Evolutionary conservation across 805 yeast species (phyloP).

Genomic region (Pichia californica): DNA sequence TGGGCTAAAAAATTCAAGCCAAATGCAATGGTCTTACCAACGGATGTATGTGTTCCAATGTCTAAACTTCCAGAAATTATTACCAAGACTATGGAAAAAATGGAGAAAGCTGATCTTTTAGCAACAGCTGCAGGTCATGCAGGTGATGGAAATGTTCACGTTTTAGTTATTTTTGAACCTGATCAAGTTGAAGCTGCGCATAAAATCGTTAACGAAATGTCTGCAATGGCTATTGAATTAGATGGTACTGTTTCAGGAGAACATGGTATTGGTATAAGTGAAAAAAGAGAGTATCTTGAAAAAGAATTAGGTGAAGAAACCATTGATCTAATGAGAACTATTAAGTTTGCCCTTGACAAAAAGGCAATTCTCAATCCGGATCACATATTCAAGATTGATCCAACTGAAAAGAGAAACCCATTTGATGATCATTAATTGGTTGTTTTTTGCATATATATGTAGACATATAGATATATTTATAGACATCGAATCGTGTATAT

Average conservation of each 20-base stretch:
- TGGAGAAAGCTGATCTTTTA: slow-evolving; percentile 44
- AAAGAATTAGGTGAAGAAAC: slow-evolving; percentile 65
- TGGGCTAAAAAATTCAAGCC: slow-evolving; percentile 49
- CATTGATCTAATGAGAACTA: slow-evolving; percentile 62
- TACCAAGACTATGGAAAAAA: slow-evolving; percentile 51
- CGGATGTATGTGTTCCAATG: slow-evolving; percentile 81
- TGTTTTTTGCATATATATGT: too few species aligned
- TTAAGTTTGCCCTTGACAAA: slow-evolving; percentile 72
- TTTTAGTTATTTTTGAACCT: slow-evolving; percentile 53
- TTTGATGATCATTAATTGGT: slow-evolving; percentile 10
- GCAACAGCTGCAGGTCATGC: slow-evolving; percentile 72
- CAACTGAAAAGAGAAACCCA: slow-evolving; percentile 29
- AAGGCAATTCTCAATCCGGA: slow-evolving; percentile 71
- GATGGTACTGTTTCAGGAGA: slow-evolving; percentile 88
- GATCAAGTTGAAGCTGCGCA: slow-evolving; percentile 42
- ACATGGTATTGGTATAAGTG: slow-evolving; percentile 78
- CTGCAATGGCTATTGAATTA: slow-evolving; percentile 53
- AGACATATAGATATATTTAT: too few species aligned
- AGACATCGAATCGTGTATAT: too few species aligned
- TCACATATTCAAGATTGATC: slow-evolving; percentile 67
- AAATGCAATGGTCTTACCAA: slow-evolving; percentile 52
- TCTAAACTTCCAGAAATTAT: slow-evolving; percentile 61
- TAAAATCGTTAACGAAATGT: slow-evolving; percentile 52
- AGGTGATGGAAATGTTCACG: slow-evolving; percentile 81
- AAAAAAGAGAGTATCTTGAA: slow-evolving; percentile 51